Evolutionary conservation across 768 basidiomycete genomes (phyloP), one percentile per base, ranked within the genome.

Genomic region (Kwoniella europaea): DNA sequence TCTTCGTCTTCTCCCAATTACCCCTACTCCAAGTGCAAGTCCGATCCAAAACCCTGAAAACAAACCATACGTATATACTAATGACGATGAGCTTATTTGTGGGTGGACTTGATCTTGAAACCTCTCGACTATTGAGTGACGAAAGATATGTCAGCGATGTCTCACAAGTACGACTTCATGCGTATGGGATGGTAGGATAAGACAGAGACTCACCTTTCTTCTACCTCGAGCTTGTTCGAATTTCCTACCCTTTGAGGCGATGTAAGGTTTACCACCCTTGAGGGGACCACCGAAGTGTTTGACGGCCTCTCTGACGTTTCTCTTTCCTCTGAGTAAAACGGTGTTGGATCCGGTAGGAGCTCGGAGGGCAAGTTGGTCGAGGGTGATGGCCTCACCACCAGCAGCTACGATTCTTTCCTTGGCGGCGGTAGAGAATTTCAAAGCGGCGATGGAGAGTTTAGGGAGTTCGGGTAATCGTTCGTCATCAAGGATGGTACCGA

Each of bases 151-250:
- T 35, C n/a, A 55, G 24, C 42, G n/a, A 41, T 29, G 29, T 44
- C 6, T 35, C 35, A 35, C 4, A 35, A 35, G 35, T 35, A 35
- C 4, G 6, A 35, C 35, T 35, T 35, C 35, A 35, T 35, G 35
- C 35, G 35, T 35, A 35, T 35, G 35, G 35, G 35, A 53, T 22
- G 20, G 18, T 24, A 43, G 2, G 18, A 60, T 57, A 4, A 20
- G 18, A 43, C 10, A 50, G 4, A 13, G 61, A 69, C 78, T 72
- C 20, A 83, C 84, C 79, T 93, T 92, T 92, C 96, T 90, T 89
- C 96, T 92, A 88, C 96, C 96, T 90, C 96, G 95, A 85, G 87
- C 96, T 83, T 90, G 91, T 88, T 99, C 96, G 91, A 97, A 96
- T 86, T 97, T 98, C 89, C 95, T 92, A 73, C 97, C 96, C 88